Conservation (phyloP, 2,329 filamentous ascomycete genomes). For the Calonectria naviculata region DNA sequence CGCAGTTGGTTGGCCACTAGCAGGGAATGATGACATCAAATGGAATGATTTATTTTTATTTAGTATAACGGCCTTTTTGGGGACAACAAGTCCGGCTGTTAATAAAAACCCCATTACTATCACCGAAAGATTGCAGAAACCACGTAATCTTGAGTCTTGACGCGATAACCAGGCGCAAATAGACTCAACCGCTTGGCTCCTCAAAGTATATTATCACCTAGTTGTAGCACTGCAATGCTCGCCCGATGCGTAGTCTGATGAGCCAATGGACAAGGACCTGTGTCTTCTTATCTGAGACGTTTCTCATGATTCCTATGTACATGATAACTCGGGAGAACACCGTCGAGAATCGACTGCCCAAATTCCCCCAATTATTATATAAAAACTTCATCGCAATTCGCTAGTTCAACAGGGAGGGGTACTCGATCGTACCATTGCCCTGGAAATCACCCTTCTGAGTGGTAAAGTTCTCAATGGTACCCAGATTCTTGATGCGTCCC, state of each 20-base stretch:
- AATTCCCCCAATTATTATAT: not conserved
- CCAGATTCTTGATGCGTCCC: conserved; percentile 37
- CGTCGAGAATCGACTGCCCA: not conserved
- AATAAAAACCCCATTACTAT: no score
- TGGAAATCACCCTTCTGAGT: conserved; percentile 37
- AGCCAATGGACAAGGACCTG: not conserved
- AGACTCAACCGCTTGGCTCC: not conserved
- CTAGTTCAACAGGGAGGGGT: conserved; percentile 7
- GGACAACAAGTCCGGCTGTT: no score
- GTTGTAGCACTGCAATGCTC: not conserved
- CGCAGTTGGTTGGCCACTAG: not conserved
- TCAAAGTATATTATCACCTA: not conserved
- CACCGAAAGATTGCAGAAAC: no score
- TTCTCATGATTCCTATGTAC: not conserved
- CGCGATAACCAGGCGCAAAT: not conserved
- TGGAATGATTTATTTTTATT: not conserved
- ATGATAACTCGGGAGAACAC: not conserved
- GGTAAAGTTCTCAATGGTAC: conserved; percentile 32
- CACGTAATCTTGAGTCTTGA: not conserved
- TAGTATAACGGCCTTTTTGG: not conserved
- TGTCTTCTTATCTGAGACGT: not conserved
- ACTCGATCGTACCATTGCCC: conserved; percentile 5
- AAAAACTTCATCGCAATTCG: not conserved
- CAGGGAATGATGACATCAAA: not conserved
- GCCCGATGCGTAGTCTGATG: not conserved